Evolutionary conservation across 352 stramenopile genomes (phyloP).

Genomic region (Paralagenidium karlingii): DNA sequence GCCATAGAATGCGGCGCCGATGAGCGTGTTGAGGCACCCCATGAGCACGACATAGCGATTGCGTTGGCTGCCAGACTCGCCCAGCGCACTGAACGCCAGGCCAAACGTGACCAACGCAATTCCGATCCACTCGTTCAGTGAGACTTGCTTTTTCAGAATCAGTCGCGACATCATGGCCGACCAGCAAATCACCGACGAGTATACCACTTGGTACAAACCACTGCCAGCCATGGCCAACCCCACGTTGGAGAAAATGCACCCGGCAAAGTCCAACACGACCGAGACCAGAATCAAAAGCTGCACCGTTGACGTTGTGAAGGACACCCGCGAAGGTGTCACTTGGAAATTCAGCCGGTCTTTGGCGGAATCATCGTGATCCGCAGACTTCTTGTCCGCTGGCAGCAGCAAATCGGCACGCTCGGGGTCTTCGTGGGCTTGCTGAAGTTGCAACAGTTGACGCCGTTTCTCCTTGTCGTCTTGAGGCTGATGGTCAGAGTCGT

Average conservation of each 20-base stretch:
- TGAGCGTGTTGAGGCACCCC: slow-evolving; percentile 72
- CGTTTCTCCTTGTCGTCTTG: no score
- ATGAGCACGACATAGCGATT: slow-evolving; percentile 58
- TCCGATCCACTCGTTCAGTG: slow-evolving; percentile 63
- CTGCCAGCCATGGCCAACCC: slow-evolving; percentile 71
- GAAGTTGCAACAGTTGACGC: no score
- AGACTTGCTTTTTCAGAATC: slow-evolving; percentile 63
- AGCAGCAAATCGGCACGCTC: no score
- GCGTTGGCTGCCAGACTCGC: slow-evolving; percentile 41
- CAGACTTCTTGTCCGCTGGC: no score
- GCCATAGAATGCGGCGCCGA: slow-evolving; percentile 72
- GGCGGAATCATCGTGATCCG: no score
- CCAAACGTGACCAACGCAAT: slow-evolving; percentile 78
- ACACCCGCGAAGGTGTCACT: no score
- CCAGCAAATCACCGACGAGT: slow-evolving; percentile 82
- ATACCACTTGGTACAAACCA: slow-evolving; percentile 72
- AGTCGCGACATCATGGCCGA: slow-evolving; percentile 67
- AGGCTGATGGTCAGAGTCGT: no score
- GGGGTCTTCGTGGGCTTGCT: no score
- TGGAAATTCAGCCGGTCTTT: no score
- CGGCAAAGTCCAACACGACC: slow-evolving; percentile 68
- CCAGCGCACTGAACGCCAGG: slow-evolving; percentile 65
- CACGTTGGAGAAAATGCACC: slow-evolving; percentile 78
- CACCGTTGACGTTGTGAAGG: slow-evolving; percentile 32
- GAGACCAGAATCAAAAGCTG: slow-evolving; percentile 56